Percentiles rank a stretch among this genome's conserved stretches.
Conservation (phyloP, 2,329 filamentous ascomycete genomes). For the Dactylellina drechsleri region DNA sequence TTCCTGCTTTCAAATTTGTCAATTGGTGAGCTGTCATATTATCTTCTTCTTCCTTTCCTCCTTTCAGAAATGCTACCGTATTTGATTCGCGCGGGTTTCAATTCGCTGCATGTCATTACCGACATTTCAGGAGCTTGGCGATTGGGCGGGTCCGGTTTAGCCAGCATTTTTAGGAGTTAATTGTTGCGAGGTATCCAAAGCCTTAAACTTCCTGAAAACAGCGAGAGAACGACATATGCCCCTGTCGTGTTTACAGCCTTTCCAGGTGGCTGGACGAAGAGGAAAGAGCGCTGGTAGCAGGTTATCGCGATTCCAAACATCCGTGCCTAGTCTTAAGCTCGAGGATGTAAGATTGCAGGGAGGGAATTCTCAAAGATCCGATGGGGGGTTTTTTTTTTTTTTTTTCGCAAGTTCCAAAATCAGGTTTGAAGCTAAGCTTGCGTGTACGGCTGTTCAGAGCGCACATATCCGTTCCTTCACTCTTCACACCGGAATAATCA, state of each 20-base stretch:
- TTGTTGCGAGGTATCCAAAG: too few species aligned
- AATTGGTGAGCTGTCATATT: slow-evolving; percentile 45
- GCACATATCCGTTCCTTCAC: slow-evolving; percentile 2
- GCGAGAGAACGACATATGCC: too few species aligned
- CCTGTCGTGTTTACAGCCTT: too few species aligned
- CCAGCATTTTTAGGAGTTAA: too few species aligned
- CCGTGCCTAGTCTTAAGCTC: too few species aligned
- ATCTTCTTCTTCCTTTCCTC: neutral
- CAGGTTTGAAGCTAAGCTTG: slow-evolving; percentile 11
- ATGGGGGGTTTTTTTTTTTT: neutral
- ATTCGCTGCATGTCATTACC: slow-evolving; percentile 12
- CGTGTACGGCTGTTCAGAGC: too few species aligned
- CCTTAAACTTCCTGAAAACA: too few species aligned
- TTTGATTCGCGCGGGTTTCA: neutral
- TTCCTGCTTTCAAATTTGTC: neutral
- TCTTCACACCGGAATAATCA: neutral
- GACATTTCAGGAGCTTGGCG: slow-evolving; percentile 16
- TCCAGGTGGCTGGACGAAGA: too few species aligned
- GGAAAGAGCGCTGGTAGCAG: too few species aligned
- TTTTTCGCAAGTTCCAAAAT: slow-evolving; percentile 13
- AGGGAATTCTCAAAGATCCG: neutral
- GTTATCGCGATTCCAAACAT: neutral
- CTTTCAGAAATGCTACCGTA: slow-evolving; percentile 13
- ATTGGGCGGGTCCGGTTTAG: slow-evolving; percentile 7
- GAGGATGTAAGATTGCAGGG: neutral